These are phyloP conservation scores for Talaromyces pinophilus DNA, from an alignment of 2,329 filamentous ascomycete genomes.

Conservation along the genomic window DNA sequence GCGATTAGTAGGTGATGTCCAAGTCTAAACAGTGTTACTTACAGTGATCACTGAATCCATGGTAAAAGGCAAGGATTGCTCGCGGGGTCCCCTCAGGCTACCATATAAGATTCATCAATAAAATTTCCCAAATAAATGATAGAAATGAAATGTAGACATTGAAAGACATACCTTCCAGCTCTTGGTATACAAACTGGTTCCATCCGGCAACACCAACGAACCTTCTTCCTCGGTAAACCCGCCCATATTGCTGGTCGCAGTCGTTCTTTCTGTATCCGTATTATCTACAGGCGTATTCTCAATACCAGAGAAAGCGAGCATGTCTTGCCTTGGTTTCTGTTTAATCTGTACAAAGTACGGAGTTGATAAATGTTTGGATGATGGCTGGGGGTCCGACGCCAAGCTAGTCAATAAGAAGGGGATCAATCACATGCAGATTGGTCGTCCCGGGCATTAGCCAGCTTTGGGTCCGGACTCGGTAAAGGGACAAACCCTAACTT, in stretches of 20 bases:
- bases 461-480: not conserved
- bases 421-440: slow-evolving; percentile 1
- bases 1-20: not conserved
- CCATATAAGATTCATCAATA: not conserved
- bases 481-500: slow-evolving; percentile 1
- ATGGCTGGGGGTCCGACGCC: not conserved
- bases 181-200: slow-evolving; percentile 60
- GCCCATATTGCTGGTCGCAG: slow-evolving; percentile 27
- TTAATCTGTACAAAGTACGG: not conserved
- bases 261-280: slow-evolving; percentile 7
- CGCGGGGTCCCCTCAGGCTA: slow-evolving; percentile 46
- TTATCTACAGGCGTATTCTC: slow-evolving; percentile 13
- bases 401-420: not conserved
- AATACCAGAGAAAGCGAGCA: slow-evolving; percentile 19
- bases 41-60: slow-evolving; percentile 86
- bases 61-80: slow-evolving; percentile 78
- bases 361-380: not conserved
- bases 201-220: slow-evolving; percentile 54
- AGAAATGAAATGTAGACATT: slow-evolving; percentile 20
- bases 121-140: not conserved
- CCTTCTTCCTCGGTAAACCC: slow-evolving; percentile 52
- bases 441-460: not conserved
- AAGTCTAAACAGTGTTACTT: slow-evolving; percentile 24
- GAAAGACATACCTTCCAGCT: slow-evolving; percentile 57
- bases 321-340: not conserved